These are phyloP conservation scores for Hypoxylon rickii DNA, from an alignment of 495 filamentous ascomycete genomes.

Conservation along the genomic window DNA sequence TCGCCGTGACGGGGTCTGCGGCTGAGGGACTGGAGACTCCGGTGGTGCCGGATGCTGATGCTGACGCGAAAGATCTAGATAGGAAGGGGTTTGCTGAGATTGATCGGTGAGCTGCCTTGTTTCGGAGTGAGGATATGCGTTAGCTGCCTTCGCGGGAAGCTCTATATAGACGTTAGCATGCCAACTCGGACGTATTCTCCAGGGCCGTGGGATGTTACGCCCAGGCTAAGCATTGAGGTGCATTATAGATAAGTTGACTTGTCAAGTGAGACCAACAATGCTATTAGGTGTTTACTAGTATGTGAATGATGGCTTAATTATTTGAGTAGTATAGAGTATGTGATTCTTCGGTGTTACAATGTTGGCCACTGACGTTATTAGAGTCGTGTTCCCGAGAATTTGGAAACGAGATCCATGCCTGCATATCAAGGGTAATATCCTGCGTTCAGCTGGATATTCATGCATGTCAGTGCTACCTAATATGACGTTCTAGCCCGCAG, in stretches of 20 bases:
- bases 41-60: constrained; percentile 53
- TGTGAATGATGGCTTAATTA: no score
- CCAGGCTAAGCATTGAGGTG: no score
- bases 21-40: constrained; percentile 40
- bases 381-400: constrained; percentile 5
- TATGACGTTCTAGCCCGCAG: not conserved
- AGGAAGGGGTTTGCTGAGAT: constrained; percentile 66
- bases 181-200: no score
- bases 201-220: no score
- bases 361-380: not conserved
- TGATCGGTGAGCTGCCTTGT: constrained; percentile 7
- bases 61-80: constrained; percentile 58
- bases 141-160: not conserved
- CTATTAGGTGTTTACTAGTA: no score
- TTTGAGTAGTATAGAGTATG: no score
- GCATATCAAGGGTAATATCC: constrained; percentile 4
- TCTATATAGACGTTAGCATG: no score
- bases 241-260: no score
- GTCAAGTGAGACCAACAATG: no score
- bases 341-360: no score
- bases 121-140: not conserved
- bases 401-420: constrained; percentile 9
- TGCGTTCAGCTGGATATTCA: not conserved
- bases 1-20: constrained; percentile 28
- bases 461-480: no score